A percentile compares a stretch with the other conserved stretches of the same genome.
phyloP scores from a whole-genome alignment of 495 filamentous ascomycete genomes.

The Podospora tetraspora region DNA sequence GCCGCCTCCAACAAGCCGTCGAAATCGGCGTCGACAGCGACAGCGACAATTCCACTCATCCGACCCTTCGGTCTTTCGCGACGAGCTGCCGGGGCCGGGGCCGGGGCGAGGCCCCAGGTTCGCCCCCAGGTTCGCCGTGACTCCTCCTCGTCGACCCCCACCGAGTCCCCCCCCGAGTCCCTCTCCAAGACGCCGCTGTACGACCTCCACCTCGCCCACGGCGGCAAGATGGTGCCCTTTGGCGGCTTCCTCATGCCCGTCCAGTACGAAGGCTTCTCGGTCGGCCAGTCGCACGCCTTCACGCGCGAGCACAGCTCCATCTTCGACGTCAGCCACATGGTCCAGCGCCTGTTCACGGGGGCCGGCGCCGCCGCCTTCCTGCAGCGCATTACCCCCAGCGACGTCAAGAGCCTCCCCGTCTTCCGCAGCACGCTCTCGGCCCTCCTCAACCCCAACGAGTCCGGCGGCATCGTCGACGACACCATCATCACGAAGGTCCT shows the following conservation, averaged over 20 bases:
- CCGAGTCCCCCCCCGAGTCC: constrained; percentile 14
- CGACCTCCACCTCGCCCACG: constrained; percentile 71
- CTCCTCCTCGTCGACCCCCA: constrained; percentile 31
- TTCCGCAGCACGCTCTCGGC: constrained; percentile 72
- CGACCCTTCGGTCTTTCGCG: background rate
- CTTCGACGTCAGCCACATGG: constrained; percentile 85
- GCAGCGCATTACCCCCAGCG: constrained; percentile 71
- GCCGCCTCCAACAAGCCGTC: background rate
- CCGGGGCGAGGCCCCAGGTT: constrained; percentile 8
- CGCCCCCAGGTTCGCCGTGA: constrained; percentile 21
- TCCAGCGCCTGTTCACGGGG: constrained; percentile 63
- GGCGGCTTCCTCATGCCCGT: constrained; percentile 92
- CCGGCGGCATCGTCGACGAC: constrained; percentile 91
- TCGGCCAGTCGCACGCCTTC: constrained; percentile 78
- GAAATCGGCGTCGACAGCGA: background rate
- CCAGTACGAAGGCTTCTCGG: constrained; percentile 68
- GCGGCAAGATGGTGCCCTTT: constrained; percentile 96
- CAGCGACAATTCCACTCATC: background rate
- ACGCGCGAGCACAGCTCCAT: constrained; percentile 80
- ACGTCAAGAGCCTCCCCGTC: constrained; percentile 36
- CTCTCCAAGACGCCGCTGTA: constrained; percentile 72
- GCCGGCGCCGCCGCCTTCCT: constrained; percentile 73
- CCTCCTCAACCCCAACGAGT: constrained; percentile 63
- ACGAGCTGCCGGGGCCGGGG: background rate
- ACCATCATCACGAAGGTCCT: constrained; percentile 74